phyloP scores from a whole-genome alignment of 805 yeast species.

The Blastobotrys chiropterorum region DNA sequence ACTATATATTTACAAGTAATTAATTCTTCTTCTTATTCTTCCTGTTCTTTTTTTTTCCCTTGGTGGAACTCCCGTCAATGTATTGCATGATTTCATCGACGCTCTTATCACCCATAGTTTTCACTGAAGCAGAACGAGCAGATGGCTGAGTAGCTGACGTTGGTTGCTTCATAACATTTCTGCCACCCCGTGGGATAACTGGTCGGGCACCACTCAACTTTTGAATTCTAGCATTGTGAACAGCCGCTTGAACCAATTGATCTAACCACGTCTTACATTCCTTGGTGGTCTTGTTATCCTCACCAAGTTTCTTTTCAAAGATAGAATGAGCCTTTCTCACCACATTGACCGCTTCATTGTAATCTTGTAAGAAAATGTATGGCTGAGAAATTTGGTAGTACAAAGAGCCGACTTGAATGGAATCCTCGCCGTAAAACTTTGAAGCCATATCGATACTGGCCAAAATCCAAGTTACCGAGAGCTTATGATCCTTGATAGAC shows the following conservation, averaged over 20 bases:
- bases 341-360: slow-evolving; percentile 49
- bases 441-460: slow-evolving; percentile 48
- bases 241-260: slow-evolving; percentile 47
- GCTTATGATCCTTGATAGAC: slow-evolving; percentile 40
- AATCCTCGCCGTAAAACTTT: slow-evolving; percentile 48
- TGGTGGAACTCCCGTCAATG: slow-evolving; percentile 48
- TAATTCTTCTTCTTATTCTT: slow-evolving; percentile 33
- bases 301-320: slow-evolving; percentile 56
- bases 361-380: slow-evolving; percentile 46
- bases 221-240: slow-evolving; percentile 39
- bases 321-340: slow-evolving; percentile 51
- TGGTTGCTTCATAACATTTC: neutral
- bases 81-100: slow-evolving; percentile 67
- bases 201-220: slow-evolving; percentile 7
- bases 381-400: slow-evolving; percentile 65
- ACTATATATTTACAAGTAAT: slow-evolving; percentile 6
- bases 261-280: slow-evolving; percentile 62
- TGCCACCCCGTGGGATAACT: neutral
- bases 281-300: slow-evolving; percentile 57
- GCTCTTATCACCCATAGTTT: slow-evolving; percentile 50
- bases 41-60: slow-evolving; percentile 29
- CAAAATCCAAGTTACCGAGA: slow-evolving; percentile 48
- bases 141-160: neutral
- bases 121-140: neutral
- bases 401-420: slow-evolving; percentile 58